Evolutionary conservation across 23 red algal genomes (phyloP), one percentile per base, ranked within the genome.

Genomic region (Gracilaria caudata): DNA sequence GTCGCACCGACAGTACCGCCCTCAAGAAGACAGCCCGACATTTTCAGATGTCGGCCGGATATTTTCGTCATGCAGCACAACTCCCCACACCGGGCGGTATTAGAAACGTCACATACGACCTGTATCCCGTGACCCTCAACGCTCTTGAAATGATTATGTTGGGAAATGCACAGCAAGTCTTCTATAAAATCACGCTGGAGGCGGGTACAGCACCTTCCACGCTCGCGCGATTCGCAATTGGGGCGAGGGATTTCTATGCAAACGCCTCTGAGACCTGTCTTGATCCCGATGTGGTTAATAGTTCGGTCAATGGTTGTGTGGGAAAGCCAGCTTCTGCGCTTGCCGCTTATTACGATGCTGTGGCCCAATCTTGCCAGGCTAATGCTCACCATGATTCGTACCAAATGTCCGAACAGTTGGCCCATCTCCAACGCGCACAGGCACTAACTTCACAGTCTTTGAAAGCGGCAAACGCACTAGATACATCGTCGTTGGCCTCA

Each of bases 71-170:
- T 16, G 84, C 84, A 11, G 66, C 84, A 59, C 13, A 34, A 37
- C 70, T 88, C 3, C 84, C 84, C 55, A 54, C 70, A 14, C 84
- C 84, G 49, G 84, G 84, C 25, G 84, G 84, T n/a, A 32, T 88
- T 64, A 68, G 84, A 43, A 63, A 56, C 34, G 84, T 88, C 30
- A 88, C 84, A 19, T 32, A 39, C 44, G 79, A 91, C 39, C 41
- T 91, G 54, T 91, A 75, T 23, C 77, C 79, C 1, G 64, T 54
- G 13, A 54, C 77, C 12, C 53, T 91, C 24, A 53, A 59, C 13
- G 87, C 87, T 36, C 76, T 91, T 55, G 87, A 91, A 38, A 72
- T 72, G 44, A 41, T 81, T 76, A 91, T 91, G 87, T 61, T 91
- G 44, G 87, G 87, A 40, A 91, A 91, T 63, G 87, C 87, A 19